Evolutionary conservation across 1,139 yeast species (phyloP), one percentile per base, ranked within the genome.

Genomic region (Nematodospora anomalae): DNA sequence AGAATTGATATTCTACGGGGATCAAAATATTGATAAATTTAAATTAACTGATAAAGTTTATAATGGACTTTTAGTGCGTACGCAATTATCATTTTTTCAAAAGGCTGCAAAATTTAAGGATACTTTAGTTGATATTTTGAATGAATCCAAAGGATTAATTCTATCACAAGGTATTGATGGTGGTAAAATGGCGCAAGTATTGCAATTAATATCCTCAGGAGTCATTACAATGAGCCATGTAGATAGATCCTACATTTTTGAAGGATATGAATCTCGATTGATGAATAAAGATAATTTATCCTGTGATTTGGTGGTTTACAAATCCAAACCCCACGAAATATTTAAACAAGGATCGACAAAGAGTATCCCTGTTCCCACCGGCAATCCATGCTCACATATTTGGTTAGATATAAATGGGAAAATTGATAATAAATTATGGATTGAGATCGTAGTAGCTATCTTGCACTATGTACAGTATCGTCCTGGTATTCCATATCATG

Each of bases 391-490:
- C 40, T 74, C 84, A 1, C 76, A 76, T 34, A 59, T 85, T 8
- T 88, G 96, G 96, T 66, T 85, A 7, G 85, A 82, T 47, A 58
- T 82, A 23, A 58, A 67, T 28, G 94, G 95, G 1, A 59, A 68
- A 20, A 68, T 86, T 16, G 79, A 83, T 46, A 60, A 58, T 16
- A 56, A 57, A 0, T 57, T 85, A n/a, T 88, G 95, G 90, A 58
- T 60, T 9, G 72, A 69, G 37, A 55, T 82, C 0, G 57, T 83
- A 1, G 60, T 71, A 20, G 67, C 77, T n/a, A 44, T 79, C 0
- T 42, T 80, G 1, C 60, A 70, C 40, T 68, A 67, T 33, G 55
- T 85, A n/a, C 67, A 80, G 10, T 74, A 79, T 51, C 67, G 78
- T 35, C 96, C 96, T 0, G 95, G 95, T 2, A 67, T 81, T 4